phyloP scores from a whole-genome alignment of 345 rosid species.

The Murraya paniculata region DNA sequence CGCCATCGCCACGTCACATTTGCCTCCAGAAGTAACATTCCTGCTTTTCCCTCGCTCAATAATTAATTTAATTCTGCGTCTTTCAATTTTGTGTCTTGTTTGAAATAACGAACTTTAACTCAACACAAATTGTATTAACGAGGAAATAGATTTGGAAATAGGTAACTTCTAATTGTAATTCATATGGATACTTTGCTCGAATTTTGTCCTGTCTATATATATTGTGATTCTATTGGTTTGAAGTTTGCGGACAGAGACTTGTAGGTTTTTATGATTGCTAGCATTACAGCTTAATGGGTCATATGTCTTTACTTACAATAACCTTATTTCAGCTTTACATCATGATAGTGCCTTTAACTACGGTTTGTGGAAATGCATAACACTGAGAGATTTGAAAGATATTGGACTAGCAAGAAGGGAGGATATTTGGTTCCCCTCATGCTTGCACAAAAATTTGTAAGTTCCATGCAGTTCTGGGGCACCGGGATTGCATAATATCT shows the following conservation, averaged over 20 bases:
- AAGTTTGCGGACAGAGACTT: not conserved
- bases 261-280: not conserved
- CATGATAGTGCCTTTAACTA: constrained; percentile 19
- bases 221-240: not conserved
- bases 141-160: not conserved
- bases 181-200: not conserved
- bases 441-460: constrained; percentile 41
- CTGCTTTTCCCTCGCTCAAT: not conserved
- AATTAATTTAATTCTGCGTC: not conserved
- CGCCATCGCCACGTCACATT: constrained; percentile 50
- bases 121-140: no score
- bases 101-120: not conserved
- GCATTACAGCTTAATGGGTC: not conserved
- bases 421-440: constrained; percentile 25
- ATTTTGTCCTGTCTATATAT: not conserved
- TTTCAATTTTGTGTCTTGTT: not conserved
- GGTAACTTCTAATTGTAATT: not conserved
- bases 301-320: not conserved
- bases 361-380: constrained; percentile 18
- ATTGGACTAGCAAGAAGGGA: constrained; percentile 25
- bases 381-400: constrained; percentile 4
- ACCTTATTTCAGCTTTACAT: constrained; percentile 34
- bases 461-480: constrained; percentile 20
- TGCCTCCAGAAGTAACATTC: constrained; percentile 33
- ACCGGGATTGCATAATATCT: not conserved